Base-by-base conservation (phyloP, 2,329 filamentous ascomycete species). In the Trematosphaeria pertusa region DNA sequence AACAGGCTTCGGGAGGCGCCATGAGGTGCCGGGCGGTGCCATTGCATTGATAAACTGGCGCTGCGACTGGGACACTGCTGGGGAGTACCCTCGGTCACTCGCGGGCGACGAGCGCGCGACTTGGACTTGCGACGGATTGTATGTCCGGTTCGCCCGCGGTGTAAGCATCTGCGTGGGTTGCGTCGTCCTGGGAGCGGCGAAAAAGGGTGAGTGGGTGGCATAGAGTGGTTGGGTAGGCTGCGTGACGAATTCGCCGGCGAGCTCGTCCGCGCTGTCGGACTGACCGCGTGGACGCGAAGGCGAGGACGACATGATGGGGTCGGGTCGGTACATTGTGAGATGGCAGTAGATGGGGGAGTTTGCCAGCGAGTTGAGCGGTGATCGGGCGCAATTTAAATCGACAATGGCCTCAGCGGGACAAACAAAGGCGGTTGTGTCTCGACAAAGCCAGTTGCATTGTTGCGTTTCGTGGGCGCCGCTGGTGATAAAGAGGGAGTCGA, bases 41-140 rank as follows among this genome's bases (percentile, higher is more conserved):
- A 95, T 87, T 34, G 83, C 72, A 52, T 78, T 84, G 9, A 81
- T 82, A 30, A 87, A 46, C 4, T 52, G 48, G 15, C 53, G 47
- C 33, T 59, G 58, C 40, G 61, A 50, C 22, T 78, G 69, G 15
- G 61, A 56, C 34, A 50, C 46, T 22, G 74, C 68, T n/a, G 76
- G 71, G 48, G 82, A 81, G 8, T 64, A 59, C 19, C 54, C 45
- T 33, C 59, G 65, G 28, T 67, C 61, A 6, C 47, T 24, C 9
- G 86, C 80, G 2, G 91, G 92, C 1, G 93, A 97, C 3, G 92
- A 97, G n/a, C 90, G 89, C 21, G 87, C 86, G 3, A 97, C 92
- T 70, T 96, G 92, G 45, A 97, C 77, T 39, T 81, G 67, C 22
- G 62, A 52, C 2, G 28, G 78, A 18, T 56, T 44, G 32, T 60